Evolutionary conservation across 306 rosid species (phyloP).

Genomic region (Delonix regia): DNA sequence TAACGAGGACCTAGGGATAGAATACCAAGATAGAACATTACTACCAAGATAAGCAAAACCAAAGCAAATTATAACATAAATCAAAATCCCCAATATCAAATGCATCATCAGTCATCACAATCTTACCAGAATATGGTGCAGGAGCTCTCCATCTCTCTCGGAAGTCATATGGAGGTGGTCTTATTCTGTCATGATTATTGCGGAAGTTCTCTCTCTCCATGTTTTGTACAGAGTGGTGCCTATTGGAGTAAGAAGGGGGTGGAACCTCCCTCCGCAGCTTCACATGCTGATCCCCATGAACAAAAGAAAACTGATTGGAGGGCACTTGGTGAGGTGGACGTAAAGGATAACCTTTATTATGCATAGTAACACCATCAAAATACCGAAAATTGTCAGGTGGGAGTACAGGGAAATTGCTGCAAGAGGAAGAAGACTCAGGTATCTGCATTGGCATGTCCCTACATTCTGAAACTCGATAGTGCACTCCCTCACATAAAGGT

Average conservation of each 20-base stretch:
- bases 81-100: neutral
- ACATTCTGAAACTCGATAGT: conserved; percentile 54
- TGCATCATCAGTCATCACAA: conserved; percentile 21
- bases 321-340: conserved; percentile 82
- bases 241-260: conserved; percentile 61
- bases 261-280: conserved; percentile 68
- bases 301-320: conserved; percentile 80
- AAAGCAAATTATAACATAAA: conserved; percentile 21
- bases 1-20: conserved; percentile 63
- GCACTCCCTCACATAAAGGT: conserved; percentile 55
- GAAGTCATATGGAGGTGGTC: conserved; percentile 62
- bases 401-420: conserved; percentile 48
- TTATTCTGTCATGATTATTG: conserved; percentile 82
- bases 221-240: conserved; percentile 55
- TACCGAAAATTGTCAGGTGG: conserved; percentile 52
- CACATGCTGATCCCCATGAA: conserved; percentile 61
- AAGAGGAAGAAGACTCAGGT: conserved; percentile 59
- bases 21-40: conserved; percentile 29
- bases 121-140: conserved; percentile 64
- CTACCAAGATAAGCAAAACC: conserved; percentile 14
- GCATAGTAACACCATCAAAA: conserved; percentile 53
- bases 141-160: conserved; percentile 73
- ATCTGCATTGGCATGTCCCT: conserved; percentile 68
- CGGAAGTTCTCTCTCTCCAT: conserved; percentile 65
- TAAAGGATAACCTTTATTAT: conserved; percentile 60